Percentiles rank a stretch among this genome's conserved stretches.
Evolutionary conservation across 495 filamentous ascomycete genomes (phyloP).

Genomic region (Haplographium delicatum): DNA sequence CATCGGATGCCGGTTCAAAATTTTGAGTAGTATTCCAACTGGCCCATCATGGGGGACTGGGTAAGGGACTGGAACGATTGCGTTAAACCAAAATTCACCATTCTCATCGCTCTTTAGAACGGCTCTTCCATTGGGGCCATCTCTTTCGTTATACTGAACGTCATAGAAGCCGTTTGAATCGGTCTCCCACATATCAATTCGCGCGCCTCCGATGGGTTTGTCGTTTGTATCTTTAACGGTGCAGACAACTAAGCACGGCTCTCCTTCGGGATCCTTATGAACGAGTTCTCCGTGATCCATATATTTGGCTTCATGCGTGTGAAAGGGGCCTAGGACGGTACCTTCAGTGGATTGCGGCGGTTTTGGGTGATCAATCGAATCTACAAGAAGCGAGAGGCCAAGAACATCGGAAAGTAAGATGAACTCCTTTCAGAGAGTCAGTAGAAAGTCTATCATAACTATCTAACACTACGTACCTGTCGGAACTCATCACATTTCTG

Average conservation of each 20-base stretch:
- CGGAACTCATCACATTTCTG: slow-evolving; percentile 62
- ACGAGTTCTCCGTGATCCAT: too few relatives aligned
- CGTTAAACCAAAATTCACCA: slow-evolving; percentile 73
- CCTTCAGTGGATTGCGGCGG: too few relatives aligned
- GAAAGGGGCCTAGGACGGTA: too few relatives aligned
- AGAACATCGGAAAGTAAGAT: too few relatives aligned
- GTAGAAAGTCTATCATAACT: neutral
- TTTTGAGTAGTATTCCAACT: slow-evolving; percentile 58
- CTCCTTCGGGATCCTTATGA: too few relatives aligned
- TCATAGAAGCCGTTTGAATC: slow-evolving; percentile 81
- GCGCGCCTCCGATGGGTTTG: slow-evolving; percentile 59
- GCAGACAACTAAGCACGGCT: too few relatives aligned
- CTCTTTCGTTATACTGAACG: slow-evolving; percentile 75
- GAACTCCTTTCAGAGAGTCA: neutral
- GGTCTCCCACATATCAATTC: slow-evolving; percentile 84
- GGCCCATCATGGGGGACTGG: slow-evolving; percentile 66
- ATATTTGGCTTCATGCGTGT: too few relatives aligned
- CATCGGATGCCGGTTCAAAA: slow-evolving; percentile 76
- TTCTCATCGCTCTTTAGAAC: slow-evolving; percentile 75
- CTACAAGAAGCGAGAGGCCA: too few relatives aligned
- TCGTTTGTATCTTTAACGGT: too few relatives aligned
- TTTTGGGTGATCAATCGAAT: too few relatives aligned
- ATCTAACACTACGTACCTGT: slow-evolving; percentile 62
- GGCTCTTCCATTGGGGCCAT: slow-evolving; percentile 75
- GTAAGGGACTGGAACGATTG: slow-evolving; percentile 75